Conservation (phyloP, 768 basidiomycete genomes). For the Podaxis sp. region DNA sequence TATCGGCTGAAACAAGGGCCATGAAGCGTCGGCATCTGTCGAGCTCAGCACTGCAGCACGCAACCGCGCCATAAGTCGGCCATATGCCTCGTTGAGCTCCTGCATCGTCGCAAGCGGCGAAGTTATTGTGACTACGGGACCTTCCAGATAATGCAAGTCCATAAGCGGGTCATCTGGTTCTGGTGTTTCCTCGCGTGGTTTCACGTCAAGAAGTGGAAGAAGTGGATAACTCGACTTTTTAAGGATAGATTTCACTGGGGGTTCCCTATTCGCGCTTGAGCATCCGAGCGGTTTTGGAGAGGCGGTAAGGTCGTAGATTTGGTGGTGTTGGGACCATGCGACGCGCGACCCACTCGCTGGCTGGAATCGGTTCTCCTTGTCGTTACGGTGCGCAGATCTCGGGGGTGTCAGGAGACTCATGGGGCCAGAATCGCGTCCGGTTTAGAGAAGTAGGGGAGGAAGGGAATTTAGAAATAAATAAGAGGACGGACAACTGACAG, state of each 20-base stretch:
- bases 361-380: conserved; percentile 40
- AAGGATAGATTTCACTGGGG: conserved; percentile 23
- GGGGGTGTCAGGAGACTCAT: conserved; percentile 66
- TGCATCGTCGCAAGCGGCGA: conserved; percentile 44
- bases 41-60: conserved; percentile 42
- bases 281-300: conserved; percentile 25
- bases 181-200: conserved; percentile 65
- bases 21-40: conserved; percentile 59
- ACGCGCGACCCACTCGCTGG: conserved; percentile 33
- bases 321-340: conserved; percentile 52
- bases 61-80: conserved; percentile 64
- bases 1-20: conserved; percentile 74
- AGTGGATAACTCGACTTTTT: conserved; percentile 26
- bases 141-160: conserved; percentile 62
- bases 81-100: conserved; percentile 75
- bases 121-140: conserved; percentile 62
- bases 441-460: conserved; percentile 14
- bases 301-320: conserved; percentile 41
- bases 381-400: conserved; percentile 46
- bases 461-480: conserved; percentile 19
- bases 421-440: conserved; percentile 15
- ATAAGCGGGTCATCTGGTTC: conserved; percentile 70
- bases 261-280: conserved; percentile 27
- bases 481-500: conserved; percentile 10
- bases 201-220: conserved; percentile 19